Percentiles rank a stretch among this genome's conserved stretches.
phyloP scores from a whole-genome alignment of 1,139 yeast species.

The Protomyces macrosporus region DNA sequence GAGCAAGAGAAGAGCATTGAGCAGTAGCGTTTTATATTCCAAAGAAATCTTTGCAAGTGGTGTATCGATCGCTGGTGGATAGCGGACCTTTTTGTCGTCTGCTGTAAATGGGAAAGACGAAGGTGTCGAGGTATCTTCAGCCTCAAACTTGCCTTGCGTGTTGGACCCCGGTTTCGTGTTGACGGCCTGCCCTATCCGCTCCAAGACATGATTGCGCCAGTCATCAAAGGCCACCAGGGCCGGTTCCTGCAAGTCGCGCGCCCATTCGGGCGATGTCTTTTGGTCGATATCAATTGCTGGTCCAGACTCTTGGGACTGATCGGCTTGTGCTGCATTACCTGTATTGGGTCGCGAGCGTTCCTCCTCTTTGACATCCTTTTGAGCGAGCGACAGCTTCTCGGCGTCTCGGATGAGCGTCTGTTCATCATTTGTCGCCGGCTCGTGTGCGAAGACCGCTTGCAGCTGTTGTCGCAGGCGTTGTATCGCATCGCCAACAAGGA shows the following conservation, averaged over 20 bases:
- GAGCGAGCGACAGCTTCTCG: not conserved
- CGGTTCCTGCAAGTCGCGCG: conserved; percentile 9
- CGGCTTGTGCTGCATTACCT: not conserved
- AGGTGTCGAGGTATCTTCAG: not conserved
- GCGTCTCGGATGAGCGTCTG: not conserved
- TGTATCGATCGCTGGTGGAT: conserved; percentile 4
- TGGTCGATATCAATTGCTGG: not conserved
- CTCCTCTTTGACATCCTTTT: not conserved
- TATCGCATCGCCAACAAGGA: conserved; percentile 18
- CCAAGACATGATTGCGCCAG: conserved; percentile 18
- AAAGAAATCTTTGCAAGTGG: conserved; percentile 3
- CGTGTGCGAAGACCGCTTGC: conserved; percentile 3
- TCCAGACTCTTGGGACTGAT: not conserved
- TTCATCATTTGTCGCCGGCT: conserved; percentile 15
- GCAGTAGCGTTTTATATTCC: conserved; percentile 12
- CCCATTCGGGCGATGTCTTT: not conserved
- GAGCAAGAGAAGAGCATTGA: conserved; percentile 24
- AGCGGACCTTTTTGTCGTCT: conserved; percentile 1
- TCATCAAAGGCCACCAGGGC: conserved; percentile 11
- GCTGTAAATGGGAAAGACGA: conserved; percentile 12
- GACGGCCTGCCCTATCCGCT: conserved; percentile 23
- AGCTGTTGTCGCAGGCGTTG: conserved; percentile 5
- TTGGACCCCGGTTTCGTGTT: not conserved
- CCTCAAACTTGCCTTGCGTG: not conserved
- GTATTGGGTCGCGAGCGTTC: not conserved